A percentile compares a stretch with the other conserved stretches of the same genome.
phyloP scores from a whole-genome alignment of 2,329 filamentous ascomycete species.

The Penicillium sp. region DNA sequence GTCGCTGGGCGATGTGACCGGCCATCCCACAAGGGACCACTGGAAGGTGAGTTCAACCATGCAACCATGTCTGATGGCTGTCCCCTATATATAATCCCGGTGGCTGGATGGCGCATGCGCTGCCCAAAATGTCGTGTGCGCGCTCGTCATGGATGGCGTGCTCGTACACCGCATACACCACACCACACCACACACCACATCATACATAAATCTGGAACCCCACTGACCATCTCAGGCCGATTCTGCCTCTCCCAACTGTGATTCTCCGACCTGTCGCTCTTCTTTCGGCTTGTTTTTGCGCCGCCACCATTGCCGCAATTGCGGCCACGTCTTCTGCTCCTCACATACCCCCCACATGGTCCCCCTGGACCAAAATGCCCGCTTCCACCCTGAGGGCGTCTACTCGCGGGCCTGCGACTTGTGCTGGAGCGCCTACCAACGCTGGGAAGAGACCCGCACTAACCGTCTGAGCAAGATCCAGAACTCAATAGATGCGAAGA shows the following conservation, averaged over 20 bases:
- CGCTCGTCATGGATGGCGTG: constrained; percentile 35
- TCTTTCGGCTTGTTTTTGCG: constrained; percentile 65
- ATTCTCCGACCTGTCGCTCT: constrained; percentile 61
- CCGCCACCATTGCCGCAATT: constrained; percentile 69
- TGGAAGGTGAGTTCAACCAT: constrained; percentile 67
- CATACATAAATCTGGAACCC: not conserved
- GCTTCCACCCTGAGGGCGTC: constrained; percentile 64
- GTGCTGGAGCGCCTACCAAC: constrained; percentile 62
- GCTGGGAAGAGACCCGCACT: constrained; percentile 57
- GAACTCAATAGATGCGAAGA: constrained; percentile 35
- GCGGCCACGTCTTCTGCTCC: constrained; percentile 68
- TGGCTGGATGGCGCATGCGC: constrained; percentile 25
- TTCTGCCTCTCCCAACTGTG: constrained; percentile 60
- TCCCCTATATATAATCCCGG: constrained; percentile 13
- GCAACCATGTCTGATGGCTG: not conserved
- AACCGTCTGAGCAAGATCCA: constrained; percentile 59
- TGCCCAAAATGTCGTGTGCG: constrained; percentile 24
- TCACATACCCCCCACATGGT: constrained; percentile 61
- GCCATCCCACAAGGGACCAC: constrained; percentile 64
- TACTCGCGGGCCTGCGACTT: constrained; percentile 63
- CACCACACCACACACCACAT: not conserved
- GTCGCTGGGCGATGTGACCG: constrained; percentile 60
- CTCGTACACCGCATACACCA: constrained; percentile 12
- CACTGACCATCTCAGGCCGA: constrained; percentile 55
- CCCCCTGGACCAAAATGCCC: constrained; percentile 66